phyloP scores from a whole-genome alignment of 805 yeast species.

The Starmerella vitae region DNA sequence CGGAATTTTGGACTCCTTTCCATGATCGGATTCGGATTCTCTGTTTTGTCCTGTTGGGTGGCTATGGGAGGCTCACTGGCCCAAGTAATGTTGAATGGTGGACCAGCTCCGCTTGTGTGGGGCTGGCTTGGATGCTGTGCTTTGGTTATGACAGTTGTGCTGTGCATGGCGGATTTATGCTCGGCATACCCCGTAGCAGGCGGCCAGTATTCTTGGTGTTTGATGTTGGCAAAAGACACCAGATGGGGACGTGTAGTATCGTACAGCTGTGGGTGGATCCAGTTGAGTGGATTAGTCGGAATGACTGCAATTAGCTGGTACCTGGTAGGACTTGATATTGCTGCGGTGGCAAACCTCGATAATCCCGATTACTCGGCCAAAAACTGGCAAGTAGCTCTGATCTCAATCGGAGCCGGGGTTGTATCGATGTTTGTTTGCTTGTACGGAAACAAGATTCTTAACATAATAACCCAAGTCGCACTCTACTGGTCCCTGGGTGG shows the following conservation, averaged over 20 bases:
- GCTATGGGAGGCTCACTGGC: slow-evolving; percentile 51
- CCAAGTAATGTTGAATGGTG: slow-evolving; percentile 48
- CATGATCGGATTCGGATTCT: slow-evolving; percentile 38
- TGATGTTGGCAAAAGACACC: slow-evolving; percentile 22
- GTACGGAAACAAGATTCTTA: slow-evolving; percentile 29
- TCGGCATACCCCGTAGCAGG: slow-evolving; percentile 45
- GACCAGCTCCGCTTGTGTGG: slow-evolving; percentile 53
- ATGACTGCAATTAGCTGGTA: slow-evolving; percentile 48
- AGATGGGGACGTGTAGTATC: slow-evolving; percentile 38
- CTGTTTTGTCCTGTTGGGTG: slow-evolving; percentile 51
- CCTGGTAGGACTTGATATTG: slow-evolving; percentile 38
- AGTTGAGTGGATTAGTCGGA: slow-evolving; percentile 49
- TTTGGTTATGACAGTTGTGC: slow-evolving; percentile 45
- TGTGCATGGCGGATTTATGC: slow-evolving; percentile 51
- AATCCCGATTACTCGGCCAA: slow-evolving; percentile 27
- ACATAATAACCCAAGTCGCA: slow-evolving; percentile 36
- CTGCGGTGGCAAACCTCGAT: slow-evolving; percentile 37
- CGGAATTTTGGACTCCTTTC: slow-evolving; percentile 46
- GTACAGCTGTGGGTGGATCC: slow-evolving; percentile 46
- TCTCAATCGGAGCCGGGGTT: slow-evolving; percentile 21
- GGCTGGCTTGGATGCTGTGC: slow-evolving; percentile 40
- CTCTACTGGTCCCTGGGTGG: slow-evolving; percentile 42
- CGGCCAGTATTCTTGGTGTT: slow-evolving; percentile 60
- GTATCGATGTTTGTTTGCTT: slow-evolving; percentile 18
- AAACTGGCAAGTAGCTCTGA: slow-evolving; percentile 22